Conservation (phyloP, 257 asterid genomes). For the Nicotiana otophora region DNA sequence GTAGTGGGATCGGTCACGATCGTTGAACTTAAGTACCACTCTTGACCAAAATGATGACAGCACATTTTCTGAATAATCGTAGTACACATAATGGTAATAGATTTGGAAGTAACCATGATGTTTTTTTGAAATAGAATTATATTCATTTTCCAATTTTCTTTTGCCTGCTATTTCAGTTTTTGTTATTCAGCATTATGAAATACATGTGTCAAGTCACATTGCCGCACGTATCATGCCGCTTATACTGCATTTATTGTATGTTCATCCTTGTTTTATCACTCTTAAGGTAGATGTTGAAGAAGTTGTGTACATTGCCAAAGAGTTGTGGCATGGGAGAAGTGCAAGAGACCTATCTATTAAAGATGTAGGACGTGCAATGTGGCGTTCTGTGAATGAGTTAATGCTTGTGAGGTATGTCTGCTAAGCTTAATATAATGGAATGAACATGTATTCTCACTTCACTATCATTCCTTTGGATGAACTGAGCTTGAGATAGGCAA, state of each 20-base stretch:
- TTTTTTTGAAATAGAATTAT: background rate
- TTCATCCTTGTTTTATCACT: conserved; percentile 8
- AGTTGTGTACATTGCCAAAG: conserved; percentile 78
- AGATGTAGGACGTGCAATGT: conserved; percentile 95
- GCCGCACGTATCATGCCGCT: background rate
- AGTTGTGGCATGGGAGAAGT: conserved; percentile 96
- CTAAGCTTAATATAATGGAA: background rate
- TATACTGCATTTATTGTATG: background rate
- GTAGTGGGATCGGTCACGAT: background rate
- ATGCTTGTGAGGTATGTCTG: conserved; percentile 72
- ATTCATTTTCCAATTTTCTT: background rate
- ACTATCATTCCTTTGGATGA: background rate
- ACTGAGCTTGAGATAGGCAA: background rate
- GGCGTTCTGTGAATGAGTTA: conserved; percentile 88
- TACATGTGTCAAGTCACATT: background rate
- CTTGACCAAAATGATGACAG: background rate
- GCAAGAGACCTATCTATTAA: conserved; percentile 71
- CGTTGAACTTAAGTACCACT: background rate
- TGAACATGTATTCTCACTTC: background rate
- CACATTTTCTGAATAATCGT: no score
- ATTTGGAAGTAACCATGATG: background rate
- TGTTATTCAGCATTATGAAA: background rate
- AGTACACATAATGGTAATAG: no score
- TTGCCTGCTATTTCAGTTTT: background rate
- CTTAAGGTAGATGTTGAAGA: conserved; percentile 89